phyloP scores from a whole-genome alignment of 805 yeast species.

The Metschnikowia bowlesiae region DNA sequence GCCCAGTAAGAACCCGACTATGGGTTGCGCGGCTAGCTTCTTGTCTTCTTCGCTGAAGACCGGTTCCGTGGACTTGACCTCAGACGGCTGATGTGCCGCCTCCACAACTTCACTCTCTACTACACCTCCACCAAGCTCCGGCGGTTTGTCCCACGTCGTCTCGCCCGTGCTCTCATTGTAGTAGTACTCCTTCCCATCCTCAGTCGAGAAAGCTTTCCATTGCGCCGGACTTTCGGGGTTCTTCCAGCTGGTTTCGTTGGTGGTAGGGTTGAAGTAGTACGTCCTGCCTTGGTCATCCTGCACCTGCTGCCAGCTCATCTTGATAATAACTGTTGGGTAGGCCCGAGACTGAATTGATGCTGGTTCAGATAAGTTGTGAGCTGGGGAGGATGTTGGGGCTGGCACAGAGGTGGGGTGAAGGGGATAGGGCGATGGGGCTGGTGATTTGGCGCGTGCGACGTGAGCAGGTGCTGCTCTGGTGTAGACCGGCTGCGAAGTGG shows the following conservation, averaged over 20 bases:
- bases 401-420: background rate
- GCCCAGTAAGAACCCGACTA: background rate
- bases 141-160: slow-evolving; percentile 81
- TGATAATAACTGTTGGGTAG: background rate
- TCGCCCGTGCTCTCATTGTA: slow-evolving; percentile 59
- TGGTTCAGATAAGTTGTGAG: no score
- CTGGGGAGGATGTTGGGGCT: background rate
- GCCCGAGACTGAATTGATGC: no score
- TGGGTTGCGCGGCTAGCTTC: slow-evolving; percentile 1
- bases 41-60: background rate
- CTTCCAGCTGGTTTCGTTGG: slow-evolving; percentile 77
- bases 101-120: background rate
- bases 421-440: no score
- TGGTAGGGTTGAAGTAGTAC: slow-evolving; percentile 65
- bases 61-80: background rate
- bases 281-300: slow-evolving; percentile 60
- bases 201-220: slow-evolving; percentile 46
- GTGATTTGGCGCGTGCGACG: no score
- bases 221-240: slow-evolving; percentile 45
- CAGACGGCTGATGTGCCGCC: background rate
- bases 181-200: slow-evolving; percentile 62
- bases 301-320: slow-evolving; percentile 56
- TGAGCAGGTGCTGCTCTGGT: no score
- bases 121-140: slow-evolving; percentile 29
- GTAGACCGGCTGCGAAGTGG: no score